Percentiles rank a stretch among this genome's conserved stretches.
Evolutionary conservation across 2,329 filamentous ascomycete species (phyloP).

Genomic region (Graphilbum fragrans): DNA sequence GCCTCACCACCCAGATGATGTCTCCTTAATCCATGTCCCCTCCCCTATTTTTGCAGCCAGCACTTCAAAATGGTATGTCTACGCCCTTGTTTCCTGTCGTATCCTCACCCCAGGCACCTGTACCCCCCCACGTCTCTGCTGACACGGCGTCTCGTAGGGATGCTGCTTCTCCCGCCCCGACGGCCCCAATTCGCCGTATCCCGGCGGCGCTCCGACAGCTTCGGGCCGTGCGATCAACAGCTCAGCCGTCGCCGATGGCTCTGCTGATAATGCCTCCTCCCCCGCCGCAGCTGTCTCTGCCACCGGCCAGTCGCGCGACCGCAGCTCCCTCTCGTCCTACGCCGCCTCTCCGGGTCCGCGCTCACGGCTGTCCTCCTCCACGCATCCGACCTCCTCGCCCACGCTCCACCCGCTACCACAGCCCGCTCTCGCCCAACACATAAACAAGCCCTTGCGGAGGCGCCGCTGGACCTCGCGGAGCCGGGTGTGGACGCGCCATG

Average conservation of each 20-base stretch:
- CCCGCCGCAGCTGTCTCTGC: conserved; percentile 11
- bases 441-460: conserved; percentile 55
- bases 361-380: conserved; percentile 2
- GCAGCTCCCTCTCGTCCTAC: too few relatives aligned
- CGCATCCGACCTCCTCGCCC: too few relatives aligned
- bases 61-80: too few relatives aligned
- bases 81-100: too few relatives aligned
- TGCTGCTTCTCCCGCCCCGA: conserved; percentile 44
- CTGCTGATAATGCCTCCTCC: conserved; percentile 6
- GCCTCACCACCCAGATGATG: not conserved
- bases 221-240: conserved; percentile 43
- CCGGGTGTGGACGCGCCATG: conserved; percentile 55
- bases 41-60: too few relatives aligned
- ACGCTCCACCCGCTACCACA: too few relatives aligned
- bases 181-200: conserved; percentile 41
- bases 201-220: conserved; percentile 31
- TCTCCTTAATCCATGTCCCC: too few relatives aligned
- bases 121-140: too few relatives aligned
- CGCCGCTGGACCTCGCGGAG: conserved; percentile 54
- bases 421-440: conserved; percentile 44
- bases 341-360: conserved; percentile 11
- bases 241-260: conserved; percentile 8
- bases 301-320: conserved; percentile 9
- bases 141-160: conserved; percentile 33
- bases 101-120: too few relatives aligned